Evolutionary conservation across 2,329 filamentous ascomycete genomes (phyloP), one percentile per base, ranked within the genome.

Genomic region (Neofusicoccum kwambonambiense): DNA sequence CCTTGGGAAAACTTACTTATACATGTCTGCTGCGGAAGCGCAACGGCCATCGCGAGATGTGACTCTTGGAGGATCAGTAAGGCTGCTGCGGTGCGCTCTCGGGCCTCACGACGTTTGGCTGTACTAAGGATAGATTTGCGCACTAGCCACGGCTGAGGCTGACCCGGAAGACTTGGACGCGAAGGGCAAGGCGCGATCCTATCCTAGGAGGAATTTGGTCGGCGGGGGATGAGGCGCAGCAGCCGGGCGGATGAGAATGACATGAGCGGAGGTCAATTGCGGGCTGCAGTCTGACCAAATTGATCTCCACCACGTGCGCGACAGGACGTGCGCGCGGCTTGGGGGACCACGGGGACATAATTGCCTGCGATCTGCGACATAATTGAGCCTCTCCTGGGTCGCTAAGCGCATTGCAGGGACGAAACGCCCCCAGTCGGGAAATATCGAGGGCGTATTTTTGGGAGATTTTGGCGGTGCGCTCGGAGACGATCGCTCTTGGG

Each of bases 81-180:
- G 49, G 61, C 50, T 63, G 61, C 61, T 44, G 61, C 61, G 61
- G 49, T 63, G 39, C 61, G 44, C 35, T 17, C 54, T 60, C 56
- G 41, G 56, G 31, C 56, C 44, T 45, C 35, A 42, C 49, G 49
- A 63, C 39, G 47, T 44, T 42, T 44, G 19, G 47, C 61, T 44
- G 61, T 63, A 54, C 61, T 63, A 54, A 63, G 49, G 47, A 54
- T 63, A 63, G 61, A 60, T 60, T 58, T 42, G 49, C 61, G 49
- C 61, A 63, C 61, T 37, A 63, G 61, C 61, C 61, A 63, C 61
- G 61, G 61, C 61, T 63, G 61, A 63, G 61, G 61, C 61, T 63
- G 61, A 63, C 61, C 56, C 56, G 42, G 56, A 11, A 45, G 54
- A 19, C 54, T 42, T 44, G n/a, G 54, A 27, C 56, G 41, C 41